phyloP scores from a whole-genome alignment of 495 filamentous ascomycete species.

The Neurospora sp. region DNA sequence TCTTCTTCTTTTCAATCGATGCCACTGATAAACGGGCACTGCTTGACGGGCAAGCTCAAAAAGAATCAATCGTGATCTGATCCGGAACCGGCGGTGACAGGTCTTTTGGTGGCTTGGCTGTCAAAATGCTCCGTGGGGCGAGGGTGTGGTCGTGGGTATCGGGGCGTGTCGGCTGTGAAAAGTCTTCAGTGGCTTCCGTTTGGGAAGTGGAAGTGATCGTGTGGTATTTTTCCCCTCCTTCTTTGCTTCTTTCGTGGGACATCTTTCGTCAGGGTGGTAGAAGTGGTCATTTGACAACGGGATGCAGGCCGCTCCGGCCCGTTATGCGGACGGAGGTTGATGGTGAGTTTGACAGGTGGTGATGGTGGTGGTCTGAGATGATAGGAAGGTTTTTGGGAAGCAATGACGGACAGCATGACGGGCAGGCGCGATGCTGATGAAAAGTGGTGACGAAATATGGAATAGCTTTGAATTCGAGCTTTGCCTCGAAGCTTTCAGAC shows the following conservation, averaged over 20 bases:
- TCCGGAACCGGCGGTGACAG: background rate
- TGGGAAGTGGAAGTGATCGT: background rate
- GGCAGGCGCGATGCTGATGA: background rate
- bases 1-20: background rate
- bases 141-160: background rate
- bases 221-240: background rate
- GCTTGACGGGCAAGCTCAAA: background rate
- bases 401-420: background rate
- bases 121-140: background rate
- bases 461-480: background rate
- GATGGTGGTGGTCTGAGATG: background rate
- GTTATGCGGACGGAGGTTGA: background rate
- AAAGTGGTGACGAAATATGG: background rate
- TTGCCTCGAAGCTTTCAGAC: background rate
- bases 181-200: background rate
- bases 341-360: background rate
- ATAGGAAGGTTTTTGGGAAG: background rate
- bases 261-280: background rate
- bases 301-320: background rate
- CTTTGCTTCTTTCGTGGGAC: background rate
- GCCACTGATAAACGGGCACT: background rate
- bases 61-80: background rate
- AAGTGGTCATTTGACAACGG: background rate
- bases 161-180: background rate
- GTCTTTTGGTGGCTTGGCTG: background rate